Base-by-base conservation (phyloP, 1,284 basidiomycete species). In the Rhodotorula sp. region DNA sequence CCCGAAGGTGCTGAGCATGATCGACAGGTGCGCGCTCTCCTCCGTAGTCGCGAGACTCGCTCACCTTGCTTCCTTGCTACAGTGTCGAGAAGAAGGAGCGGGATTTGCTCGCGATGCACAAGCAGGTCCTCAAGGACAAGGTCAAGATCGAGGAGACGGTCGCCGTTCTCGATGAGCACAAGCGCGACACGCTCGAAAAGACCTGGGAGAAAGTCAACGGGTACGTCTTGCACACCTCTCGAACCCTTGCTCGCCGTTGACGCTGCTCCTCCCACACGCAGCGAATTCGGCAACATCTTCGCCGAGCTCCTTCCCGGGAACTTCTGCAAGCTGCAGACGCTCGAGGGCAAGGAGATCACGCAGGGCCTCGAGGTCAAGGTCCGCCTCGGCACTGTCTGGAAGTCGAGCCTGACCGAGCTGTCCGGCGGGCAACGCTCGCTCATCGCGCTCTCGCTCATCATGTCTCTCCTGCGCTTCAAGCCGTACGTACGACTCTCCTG, bases 331-430 rank as follows among this genome's bases (percentile, higher is more conserved):
- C 85, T 99, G 39, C 91, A 94, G 79, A 92, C 95, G 15, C 93
- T 94, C 7, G 95, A 99, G 70, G 91, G 91, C 0, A 89, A 92
- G 81, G 95, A 97, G 78, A 84, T 99, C 70, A 96, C 94, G 79
- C 87, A 96, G 74, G 97, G 97, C 27, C 86, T 99, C 13, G 97
- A 99, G 81, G 95, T 99, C 82, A 98, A 98, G 80, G 97, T 99
- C 41, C 89, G 88, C 71, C 87, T 99, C 2, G 97, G 97, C 6
- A 88, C 85, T 34, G 93, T 99, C 0, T 99, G 97, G 97, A 99
- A 99, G 82, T 91, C 94, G 78, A 94, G 91, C 80, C 84, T 99
- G 79, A 99, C 96, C 0, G 97, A 99, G 81, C 85, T 99, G 63
- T 95, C 92, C 78, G 97, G 97, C 74, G 97, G 97, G 27, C 97